Evolutionary conservation across 768 basidiomycete species (phyloP).

Genomic region (Leucosporidium creatinivorum): DNA sequence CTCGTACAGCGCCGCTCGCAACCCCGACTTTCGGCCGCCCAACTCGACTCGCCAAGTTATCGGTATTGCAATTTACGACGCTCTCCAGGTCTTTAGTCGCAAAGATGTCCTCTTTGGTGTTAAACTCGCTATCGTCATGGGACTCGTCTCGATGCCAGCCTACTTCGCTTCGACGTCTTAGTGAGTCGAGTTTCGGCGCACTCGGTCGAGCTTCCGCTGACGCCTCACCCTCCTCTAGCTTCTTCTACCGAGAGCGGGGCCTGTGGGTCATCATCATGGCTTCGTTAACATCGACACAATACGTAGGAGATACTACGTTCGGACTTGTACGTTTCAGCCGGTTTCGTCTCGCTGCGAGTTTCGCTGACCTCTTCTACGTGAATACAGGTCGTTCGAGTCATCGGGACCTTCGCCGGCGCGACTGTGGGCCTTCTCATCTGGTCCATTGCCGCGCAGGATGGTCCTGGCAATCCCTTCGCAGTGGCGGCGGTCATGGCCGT

Average conservation of each 20-base stretch:
- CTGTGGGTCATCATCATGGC: constrained; percentile 30
- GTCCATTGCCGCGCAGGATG: constrained; percentile 46
- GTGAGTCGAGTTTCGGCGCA: background rate
- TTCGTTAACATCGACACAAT: background rate
- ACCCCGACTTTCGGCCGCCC: constrained; percentile 27
- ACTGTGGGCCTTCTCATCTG: constrained; percentile 49
- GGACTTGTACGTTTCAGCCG: background rate
- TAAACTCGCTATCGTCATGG: constrained; percentile 18
- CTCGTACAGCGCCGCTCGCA: constrained; percentile 15
- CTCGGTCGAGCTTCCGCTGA: too few species aligned
- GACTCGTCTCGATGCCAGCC: constrained; percentile 11
- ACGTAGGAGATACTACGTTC: constrained; percentile 17
- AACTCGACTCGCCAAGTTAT: constrained; percentile 1
- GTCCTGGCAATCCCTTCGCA: constrained; percentile 54
- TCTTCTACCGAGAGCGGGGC: constrained; percentile 26
- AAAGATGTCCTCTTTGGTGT: constrained; percentile 26
- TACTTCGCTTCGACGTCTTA: constrained; percentile 5
- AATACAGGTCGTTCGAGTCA: constrained; percentile 44
- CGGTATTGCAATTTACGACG: constrained; percentile 9
- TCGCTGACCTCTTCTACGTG: background rate
- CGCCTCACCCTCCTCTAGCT: background rate
- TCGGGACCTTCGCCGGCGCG: constrained; percentile 48
- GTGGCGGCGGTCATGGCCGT: constrained; percentile 50
- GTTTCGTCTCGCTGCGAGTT: background rate
- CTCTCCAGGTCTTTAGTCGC: background rate